Percentiles rank a stretch among this genome's conserved stretches.
phyloP scores from a whole-genome alignment of 495 filamentous ascomycete genomes.

The Terfezia boudieri region DNA sequence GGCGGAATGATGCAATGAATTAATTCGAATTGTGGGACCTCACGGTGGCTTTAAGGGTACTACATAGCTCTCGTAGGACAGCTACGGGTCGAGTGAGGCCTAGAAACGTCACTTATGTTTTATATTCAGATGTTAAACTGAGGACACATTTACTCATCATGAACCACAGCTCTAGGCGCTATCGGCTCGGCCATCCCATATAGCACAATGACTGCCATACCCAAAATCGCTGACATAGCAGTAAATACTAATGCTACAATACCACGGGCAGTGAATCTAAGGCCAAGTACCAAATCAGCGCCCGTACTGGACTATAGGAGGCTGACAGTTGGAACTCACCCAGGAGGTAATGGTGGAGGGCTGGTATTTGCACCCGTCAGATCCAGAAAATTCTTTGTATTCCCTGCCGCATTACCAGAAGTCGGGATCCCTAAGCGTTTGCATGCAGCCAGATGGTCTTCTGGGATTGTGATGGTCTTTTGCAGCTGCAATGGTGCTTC shows the following conservation, averaged over 20 bases:
- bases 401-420: slow-evolving; percentile 55
- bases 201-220: slow-evolving; percentile 43
- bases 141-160: too few species aligned
- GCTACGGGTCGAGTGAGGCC: too few species aligned
- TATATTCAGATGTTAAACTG: too few species aligned
- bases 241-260: slow-evolving; percentile 57
- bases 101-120: too few species aligned
- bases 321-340: slow-evolving; percentile 21
- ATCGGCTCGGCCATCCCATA: slow-evolving; percentile 30
- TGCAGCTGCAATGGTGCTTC: slow-evolving; percentile 40
- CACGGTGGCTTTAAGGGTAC: too few species aligned
- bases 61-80: too few species aligned
- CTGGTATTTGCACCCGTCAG: slow-evolving; percentile 36
- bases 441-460: slow-evolving; percentile 41
- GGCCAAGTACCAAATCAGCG: too few species aligned
- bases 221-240: slow-evolving; percentile 45
- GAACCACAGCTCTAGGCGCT: neutral
- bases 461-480: slow-evolving; percentile 34
- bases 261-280: slow-evolving; percentile 39
- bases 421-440: slow-evolving; percentile 25
- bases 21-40: too few species aligned
- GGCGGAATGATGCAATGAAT: too few species aligned
- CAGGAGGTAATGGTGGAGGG: slow-evolving; percentile 35
- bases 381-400: slow-evolving; percentile 39
- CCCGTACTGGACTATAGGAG: too few species aligned